These are phyloP conservation scores for Pelargonium fulgidum DNA, from an alignment of 441 rosid species.

Conservation along the genomic window DNA sequence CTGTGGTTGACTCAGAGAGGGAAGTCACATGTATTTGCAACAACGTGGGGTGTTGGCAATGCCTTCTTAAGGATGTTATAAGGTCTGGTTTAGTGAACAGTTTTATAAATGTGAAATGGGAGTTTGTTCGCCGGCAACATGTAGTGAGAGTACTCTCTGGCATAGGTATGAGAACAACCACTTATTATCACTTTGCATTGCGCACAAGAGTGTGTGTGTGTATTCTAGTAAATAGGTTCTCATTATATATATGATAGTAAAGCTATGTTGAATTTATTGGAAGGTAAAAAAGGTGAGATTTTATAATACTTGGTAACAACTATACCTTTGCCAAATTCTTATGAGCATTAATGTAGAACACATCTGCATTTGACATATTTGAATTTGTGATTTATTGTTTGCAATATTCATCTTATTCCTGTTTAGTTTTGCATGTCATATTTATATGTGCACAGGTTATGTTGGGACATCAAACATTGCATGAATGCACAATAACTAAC, in stretches of 20 bases:
- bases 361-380: background rate
- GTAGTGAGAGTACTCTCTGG: conserved; percentile 46
- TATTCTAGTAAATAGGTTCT: background rate
- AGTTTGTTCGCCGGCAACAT: conserved; percentile 56
- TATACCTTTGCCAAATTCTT: background rate
- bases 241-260: background rate
- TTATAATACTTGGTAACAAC: background rate
- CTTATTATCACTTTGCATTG: conserved; percentile 13
- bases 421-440: background rate
- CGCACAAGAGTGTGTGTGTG: background rate
- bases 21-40: conserved; percentile 51
- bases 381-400: background rate
- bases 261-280: background rate
- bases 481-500: too few relatives aligned
- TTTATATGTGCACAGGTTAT: background rate
- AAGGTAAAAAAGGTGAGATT: background rate
- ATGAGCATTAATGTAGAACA: background rate
- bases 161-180: conserved; percentile 45
- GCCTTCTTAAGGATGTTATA: conserved; percentile 40
- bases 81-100: conserved; percentile 44
- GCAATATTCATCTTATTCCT: background rate
- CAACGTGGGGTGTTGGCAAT: conserved; percentile 50
- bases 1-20: conserved; percentile 23
- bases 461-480: background rate
- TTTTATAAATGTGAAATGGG: conserved; percentile 55